Evolutionary conservation across 2,329 filamentous ascomycete genomes (phyloP).

Genomic region (Venturia asperata): DNA sequence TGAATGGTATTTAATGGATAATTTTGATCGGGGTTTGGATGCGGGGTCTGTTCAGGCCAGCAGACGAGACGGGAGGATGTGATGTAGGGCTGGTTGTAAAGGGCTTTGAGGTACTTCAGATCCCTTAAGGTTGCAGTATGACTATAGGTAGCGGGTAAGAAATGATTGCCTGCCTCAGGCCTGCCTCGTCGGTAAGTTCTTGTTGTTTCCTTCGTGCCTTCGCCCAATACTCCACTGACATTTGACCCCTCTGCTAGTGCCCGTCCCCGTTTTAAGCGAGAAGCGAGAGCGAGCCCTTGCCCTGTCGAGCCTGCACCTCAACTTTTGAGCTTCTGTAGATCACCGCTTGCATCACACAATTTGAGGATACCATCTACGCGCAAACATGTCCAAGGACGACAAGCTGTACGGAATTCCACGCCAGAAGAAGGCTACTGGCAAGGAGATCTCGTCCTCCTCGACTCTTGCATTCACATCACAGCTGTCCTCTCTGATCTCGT

Average conservation of each 20-base stretch:
- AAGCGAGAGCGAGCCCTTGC: too few relatives aligned
- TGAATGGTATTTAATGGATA: background rate
- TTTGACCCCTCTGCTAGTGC: too few relatives aligned
- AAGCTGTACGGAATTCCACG: constrained; percentile 71
- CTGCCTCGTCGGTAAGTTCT: too few relatives aligned
- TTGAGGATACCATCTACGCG: background rate
- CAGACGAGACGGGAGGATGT: background rate
- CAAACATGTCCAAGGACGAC: constrained; percentile 43
- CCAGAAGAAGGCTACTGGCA: constrained; percentile 56
- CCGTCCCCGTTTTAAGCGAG: too few relatives aligned
- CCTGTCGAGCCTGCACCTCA: background rate
- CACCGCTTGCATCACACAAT: background rate
- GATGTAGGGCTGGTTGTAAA: background rate
- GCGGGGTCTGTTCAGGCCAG: background rate
- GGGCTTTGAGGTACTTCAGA: background rate
- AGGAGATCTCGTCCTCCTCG: constrained; percentile 61
- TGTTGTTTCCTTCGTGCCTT: too few relatives aligned
- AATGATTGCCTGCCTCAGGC: too few relatives aligned
- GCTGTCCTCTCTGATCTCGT: constrained; percentile 70
- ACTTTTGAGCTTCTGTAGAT: background rate
- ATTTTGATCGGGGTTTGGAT: constrained; percentile 1
- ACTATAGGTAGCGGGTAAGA: too few relatives aligned
- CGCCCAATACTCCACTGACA: too few relatives aligned
- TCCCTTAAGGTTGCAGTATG: background rate
- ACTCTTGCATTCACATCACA: constrained; percentile 83